Evolutionary conservation across 306 rosid species (phyloP).

Genomic region (Amphicarpaea edgeworthii): DNA sequence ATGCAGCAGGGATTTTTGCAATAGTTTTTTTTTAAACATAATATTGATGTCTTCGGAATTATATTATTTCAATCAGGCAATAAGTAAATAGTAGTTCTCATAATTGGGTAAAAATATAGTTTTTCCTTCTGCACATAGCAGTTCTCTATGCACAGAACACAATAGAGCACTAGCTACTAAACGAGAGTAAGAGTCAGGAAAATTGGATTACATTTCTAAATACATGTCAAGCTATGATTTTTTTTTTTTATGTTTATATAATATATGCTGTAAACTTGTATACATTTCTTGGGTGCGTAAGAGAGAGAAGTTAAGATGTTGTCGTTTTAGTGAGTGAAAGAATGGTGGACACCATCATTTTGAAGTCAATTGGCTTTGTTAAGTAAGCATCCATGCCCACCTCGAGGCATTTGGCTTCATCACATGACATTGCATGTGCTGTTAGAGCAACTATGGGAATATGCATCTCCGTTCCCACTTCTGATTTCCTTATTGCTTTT

Average conservation of each 20-base stretch:
- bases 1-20: no score
- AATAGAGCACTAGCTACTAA: constrained; percentile 19
- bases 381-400: constrained; percentile 99
- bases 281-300: constrained; percentile 33
- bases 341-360: constrained; percentile 94
- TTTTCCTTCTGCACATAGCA: constrained; percentile 14
- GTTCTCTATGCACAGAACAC: constrained; percentile 23
- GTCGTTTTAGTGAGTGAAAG: constrained; percentile 77
- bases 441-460: constrained; percentile 95
- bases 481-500: constrained; percentile 88
- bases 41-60: no score
- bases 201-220: constrained; percentile 33
- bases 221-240: constrained; percentile 36
- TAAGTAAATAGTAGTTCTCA: background rate
- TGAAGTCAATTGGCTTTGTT: constrained; percentile 97
- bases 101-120: constrained; percentile 6
- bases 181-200: constrained; percentile 24
- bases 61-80: constrained; percentile 30
- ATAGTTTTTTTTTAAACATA: no score
- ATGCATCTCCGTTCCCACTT: constrained; percentile 72
- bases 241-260: background rate
- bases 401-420: constrained; percentile 96
- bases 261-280: constrained; percentile 37
- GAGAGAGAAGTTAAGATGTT: constrained; percentile 48
- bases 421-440: constrained; percentile 99